These are phyloP conservation scores for Populus deltoides DNA, from an alignment of 345 rosid species.

Conservation along the genomic window DNA sequence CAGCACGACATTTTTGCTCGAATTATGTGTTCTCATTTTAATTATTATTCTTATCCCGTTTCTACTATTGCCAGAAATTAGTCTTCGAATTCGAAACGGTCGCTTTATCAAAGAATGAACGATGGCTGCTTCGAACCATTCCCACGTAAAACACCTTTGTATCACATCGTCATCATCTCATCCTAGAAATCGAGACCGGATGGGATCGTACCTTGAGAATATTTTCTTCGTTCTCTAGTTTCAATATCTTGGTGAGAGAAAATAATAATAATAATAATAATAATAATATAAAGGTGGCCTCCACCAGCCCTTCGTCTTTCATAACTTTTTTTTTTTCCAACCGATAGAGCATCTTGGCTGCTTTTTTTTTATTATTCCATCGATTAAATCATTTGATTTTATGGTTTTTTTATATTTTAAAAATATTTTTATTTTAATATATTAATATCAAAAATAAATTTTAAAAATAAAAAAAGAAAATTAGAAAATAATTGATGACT, in stretches of 20 bases:
- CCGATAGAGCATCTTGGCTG: not conserved
- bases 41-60: not conserved
- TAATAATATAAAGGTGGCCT: not conserved
- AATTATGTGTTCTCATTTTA: not conserved
- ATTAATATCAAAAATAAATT: too few relatives aligned
- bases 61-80: too few relatives aligned
- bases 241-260: not conserved
- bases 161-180: constrained; percentile 3
- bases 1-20: too few relatives aligned
- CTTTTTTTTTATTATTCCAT: not conserved
- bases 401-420: too few relatives aligned
- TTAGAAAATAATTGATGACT: not conserved
- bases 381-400: not conserved
- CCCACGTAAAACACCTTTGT: not conserved
- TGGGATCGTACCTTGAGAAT: not conserved
- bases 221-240: not conserved
- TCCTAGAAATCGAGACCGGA: too few relatives aligned
- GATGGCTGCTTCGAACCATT: not conserved
- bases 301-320: not conserved
- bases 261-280: too few relatives aligned
- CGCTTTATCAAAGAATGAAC: not conserved
- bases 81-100: not conserved
- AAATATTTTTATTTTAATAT: too few relatives aligned
- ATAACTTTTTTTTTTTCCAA: not conserved
- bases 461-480: not conserved